Conservation (phyloP, 768 basidiomycete species). For the Tricholomella constricta region DNA sequence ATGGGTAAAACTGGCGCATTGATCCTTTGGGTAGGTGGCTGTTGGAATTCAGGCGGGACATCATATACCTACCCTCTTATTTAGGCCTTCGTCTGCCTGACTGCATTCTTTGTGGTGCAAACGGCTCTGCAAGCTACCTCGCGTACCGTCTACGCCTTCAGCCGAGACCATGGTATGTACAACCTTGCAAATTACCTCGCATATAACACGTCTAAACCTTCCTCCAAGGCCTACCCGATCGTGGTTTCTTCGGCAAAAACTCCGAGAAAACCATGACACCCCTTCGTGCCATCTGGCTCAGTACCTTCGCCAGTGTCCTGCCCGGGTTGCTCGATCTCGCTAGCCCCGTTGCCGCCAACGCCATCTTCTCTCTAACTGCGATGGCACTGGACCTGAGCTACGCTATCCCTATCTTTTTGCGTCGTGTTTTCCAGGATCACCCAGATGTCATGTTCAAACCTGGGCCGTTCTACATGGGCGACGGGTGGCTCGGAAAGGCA, state of each 20-base stretch:
- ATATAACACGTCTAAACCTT: not conserved
- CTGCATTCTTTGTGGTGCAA: constrained; percentile 86
- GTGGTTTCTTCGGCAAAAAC: constrained; percentile 74
- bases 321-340: constrained; percentile 78
- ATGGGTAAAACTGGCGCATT: constrained; percentile 79
- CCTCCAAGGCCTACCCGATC: constrained; percentile 64
- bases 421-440: constrained; percentile 67
- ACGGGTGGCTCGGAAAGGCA: constrained; percentile 60
- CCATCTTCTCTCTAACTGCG: constrained; percentile 81
- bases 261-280: constrained; percentile 69
- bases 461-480: constrained; percentile 85
- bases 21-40: constrained; percentile 65
- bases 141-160: constrained; percentile 83
- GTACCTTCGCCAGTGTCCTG: constrained; percentile 65
- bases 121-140: constrained; percentile 82
- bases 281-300: constrained; percentile 74
- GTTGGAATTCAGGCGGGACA: not conserved
- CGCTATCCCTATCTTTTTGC: constrained; percentile 79
- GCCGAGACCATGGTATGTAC: constrained; percentile 66
- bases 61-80: not conserved
- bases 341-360: constrained; percentile 73
- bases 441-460: constrained; percentile 85
- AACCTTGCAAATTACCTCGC: not conserved
- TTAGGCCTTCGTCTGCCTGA: constrained; percentile 74
- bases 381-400: constrained; percentile 81